Conservation (phyloP, 2,329 filamentous ascomycete genomes). For the Trichoderma endophyticum region DNA sequence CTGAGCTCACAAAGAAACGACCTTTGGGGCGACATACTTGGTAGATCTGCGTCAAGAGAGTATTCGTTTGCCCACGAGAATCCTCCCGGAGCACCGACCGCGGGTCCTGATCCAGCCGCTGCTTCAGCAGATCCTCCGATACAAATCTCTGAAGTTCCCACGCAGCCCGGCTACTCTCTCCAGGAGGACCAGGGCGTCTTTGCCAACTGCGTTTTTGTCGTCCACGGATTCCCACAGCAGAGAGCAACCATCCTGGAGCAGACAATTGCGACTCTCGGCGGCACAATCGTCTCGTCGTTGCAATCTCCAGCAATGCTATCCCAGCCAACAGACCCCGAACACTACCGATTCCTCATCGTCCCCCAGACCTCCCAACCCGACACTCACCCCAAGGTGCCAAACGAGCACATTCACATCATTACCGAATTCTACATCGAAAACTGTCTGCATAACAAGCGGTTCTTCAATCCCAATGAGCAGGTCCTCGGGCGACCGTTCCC, state of each 20-base stretch:
- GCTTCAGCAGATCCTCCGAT: neutral
- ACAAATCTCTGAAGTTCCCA: slow-evolving; percentile 1
- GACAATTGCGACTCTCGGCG: slow-evolving; percentile 48
- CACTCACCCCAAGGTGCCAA: slow-evolving; percentile 39
- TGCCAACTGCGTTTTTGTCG: slow-evolving; percentile 54
- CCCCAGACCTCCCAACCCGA: slow-evolving; percentile 50
- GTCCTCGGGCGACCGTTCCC: slow-evolving; percentile 75
- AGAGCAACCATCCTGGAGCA: slow-evolving; percentile 48
- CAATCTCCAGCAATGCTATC: slow-evolving; percentile 38
- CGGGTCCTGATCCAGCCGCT: slow-evolving; percentile 15
- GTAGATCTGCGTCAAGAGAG: slow-evolving; percentile 38
- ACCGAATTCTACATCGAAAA: slow-evolving; percentile 94
- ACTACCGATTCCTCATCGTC: slow-evolving; percentile 51
- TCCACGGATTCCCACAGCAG: slow-evolving; percentile 56
- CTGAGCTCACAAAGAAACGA: slow-evolving; percentile 74
- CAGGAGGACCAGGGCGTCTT: slow-evolving; percentile 44
- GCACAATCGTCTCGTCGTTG: slow-evolving; percentile 42
- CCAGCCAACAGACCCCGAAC: slow-evolving; percentile 27
- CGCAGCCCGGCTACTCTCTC: slow-evolving; percentile 16
- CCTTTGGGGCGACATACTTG: slow-evolving; percentile 89
- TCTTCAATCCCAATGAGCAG: slow-evolving; percentile 66
- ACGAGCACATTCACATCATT: slow-evolving; percentile 50
- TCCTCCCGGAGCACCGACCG: slow-evolving; percentile 1
- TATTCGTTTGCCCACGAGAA: slow-evolving; percentile 32
- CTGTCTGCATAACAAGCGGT: slow-evolving; percentile 72